Evolutionary conservation across 2,329 filamentous ascomycete genomes (phyloP).

Genomic region (Cyanodermella asteris): DNA sequence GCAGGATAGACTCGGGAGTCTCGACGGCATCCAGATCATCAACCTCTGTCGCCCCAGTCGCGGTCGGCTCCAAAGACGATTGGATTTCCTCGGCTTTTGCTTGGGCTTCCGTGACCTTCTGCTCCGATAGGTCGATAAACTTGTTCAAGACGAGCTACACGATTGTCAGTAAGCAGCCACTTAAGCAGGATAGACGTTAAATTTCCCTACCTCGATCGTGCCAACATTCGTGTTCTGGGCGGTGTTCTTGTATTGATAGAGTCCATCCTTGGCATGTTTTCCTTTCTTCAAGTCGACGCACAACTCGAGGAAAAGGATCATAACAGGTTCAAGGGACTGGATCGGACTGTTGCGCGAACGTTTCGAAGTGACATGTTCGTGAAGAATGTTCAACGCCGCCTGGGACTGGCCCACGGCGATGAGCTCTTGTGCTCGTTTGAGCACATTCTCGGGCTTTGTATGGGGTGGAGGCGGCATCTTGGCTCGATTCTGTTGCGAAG

Average conservation of each 20-base stretch:
- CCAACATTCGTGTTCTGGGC: constrained; percentile 96
- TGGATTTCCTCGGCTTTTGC: constrained; percentile 91
- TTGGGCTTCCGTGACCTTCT: constrained; percentile 90
- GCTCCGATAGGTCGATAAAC: constrained; percentile 91
- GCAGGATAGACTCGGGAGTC: constrained; percentile 91
- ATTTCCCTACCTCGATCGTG: constrained; percentile 66
- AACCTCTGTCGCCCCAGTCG: constrained; percentile 50
- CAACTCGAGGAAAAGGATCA: constrained; percentile 91
- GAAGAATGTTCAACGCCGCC: constrained; percentile 80
- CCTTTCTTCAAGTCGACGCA: constrained; percentile 96
- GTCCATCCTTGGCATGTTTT: constrained; percentile 92
- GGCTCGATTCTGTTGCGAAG: constrained; percentile 9
- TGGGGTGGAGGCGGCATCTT: constrained; percentile 86
- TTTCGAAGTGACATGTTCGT: constrained; percentile 98
- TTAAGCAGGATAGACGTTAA: not conserved
- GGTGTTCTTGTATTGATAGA: constrained; percentile 99
- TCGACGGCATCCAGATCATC: constrained; percentile 94
- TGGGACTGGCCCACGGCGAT: constrained; percentile 89
- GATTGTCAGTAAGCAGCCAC: constrained; percentile 4
- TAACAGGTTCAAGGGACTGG: constrained; percentile 86
- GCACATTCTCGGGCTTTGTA: constrained; percentile 96
- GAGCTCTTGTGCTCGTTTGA: constrained; percentile 94
- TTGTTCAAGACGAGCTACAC: constrained; percentile 70
- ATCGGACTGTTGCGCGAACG: constrained; percentile 94
- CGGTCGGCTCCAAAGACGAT: constrained; percentile 56